Evolutionary conservation across 257 asterid genomes (phyloP).

Genomic region (Nicotiana knightiana): DNA sequence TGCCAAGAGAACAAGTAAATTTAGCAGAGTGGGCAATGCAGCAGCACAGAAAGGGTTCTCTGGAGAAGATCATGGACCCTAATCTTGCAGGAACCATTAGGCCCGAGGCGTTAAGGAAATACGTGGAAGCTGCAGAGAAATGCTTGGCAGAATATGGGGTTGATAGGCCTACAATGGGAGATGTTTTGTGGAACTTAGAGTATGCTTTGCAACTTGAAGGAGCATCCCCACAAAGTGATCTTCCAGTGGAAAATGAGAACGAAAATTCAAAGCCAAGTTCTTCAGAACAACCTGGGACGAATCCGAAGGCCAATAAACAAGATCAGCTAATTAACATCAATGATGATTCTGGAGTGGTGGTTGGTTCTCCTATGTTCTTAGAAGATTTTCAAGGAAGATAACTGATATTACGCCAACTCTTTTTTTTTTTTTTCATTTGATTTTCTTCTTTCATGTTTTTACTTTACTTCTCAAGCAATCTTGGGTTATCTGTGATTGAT

Average conservation of each 20-base stretch:
- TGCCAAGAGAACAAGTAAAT: conserved; percentile 85
- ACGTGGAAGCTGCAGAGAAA: conserved; percentile 80
- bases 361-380: conserved; percentile 63
- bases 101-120: conserved; percentile 55
- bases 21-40: conserved; percentile 90
- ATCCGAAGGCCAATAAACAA: conserved; percentile 4
- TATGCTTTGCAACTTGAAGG: conserved; percentile 76
- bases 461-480: conserved; percentile 13
- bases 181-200: conserved; percentile 78
- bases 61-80: conserved; percentile 51
- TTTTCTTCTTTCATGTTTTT: conserved; percentile 13
- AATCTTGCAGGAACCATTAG: conserved; percentile 30
- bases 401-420: background rate
- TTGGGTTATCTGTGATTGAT: conserved; percentile 5
- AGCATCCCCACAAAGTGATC: conserved; percentile 15
- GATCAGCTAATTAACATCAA: conserved; percentile 33
- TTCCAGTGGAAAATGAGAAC: background rate
- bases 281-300: background rate
- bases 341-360: conserved; percentile 77
- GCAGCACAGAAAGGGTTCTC: conserved; percentile 50
- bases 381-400: conserved; percentile 64
- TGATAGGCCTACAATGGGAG: conserved; percentile 90
- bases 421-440: background rate
- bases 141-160: conserved; percentile 84
- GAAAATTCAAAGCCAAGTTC: conserved; percentile 16